Conservation (phyloP, 208 protist species). For the Crithidia brevicula region DNA sequence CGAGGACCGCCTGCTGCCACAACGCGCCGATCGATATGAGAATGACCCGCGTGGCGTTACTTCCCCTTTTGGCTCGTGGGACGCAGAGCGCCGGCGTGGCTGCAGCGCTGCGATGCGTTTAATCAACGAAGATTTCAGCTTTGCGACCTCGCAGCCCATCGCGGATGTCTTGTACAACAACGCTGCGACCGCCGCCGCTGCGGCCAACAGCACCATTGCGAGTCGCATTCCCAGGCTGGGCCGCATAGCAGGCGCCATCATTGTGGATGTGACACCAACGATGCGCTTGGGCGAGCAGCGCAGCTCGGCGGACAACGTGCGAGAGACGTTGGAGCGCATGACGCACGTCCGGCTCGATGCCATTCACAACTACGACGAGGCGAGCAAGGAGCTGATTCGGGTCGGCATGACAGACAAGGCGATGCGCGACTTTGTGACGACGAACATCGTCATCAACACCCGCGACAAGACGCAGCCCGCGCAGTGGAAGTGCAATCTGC, state of each 20-base stretch:
- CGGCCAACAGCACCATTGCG: constrained; percentile 4
- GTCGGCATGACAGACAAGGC: constrained; percentile 60
- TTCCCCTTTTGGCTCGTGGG: constrained; percentile 35
- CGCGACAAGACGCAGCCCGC: constrained; percentile 29
- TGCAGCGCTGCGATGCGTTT: constrained; percentile 50
- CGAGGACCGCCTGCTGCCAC: constrained; percentile 51
- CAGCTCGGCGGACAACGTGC: constrained; percentile 31
- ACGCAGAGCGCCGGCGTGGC: constrained; percentile 14
- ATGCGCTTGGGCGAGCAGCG: constrained; percentile 27
- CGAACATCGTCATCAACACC: constrained; percentile 61
- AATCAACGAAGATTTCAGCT: constrained; percentile 67
- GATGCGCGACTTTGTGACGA: constrained; percentile 82
- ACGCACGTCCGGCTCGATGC: constrained; percentile 42
- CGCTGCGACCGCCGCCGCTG: not conserved
- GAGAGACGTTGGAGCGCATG: constrained; percentile 66
- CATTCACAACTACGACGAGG: constrained; percentile 62
- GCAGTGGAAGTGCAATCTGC: constrained; percentile 62
- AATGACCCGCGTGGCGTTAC: not conserved
- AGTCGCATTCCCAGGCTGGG: constrained; percentile 29
- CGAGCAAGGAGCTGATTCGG: constrained; percentile 46
- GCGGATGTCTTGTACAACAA: constrained; percentile 51
- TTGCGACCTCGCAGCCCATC: constrained; percentile 47
- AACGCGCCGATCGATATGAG: constrained; percentile 18
- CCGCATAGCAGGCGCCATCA: constrained; percentile 64
- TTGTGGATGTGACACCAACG: constrained; percentile 83